These are phyloP conservation scores for Kalaharituber pfeilii DNA, from an alignment of 2,329 filamentous ascomycete genomes.

Conservation along the genomic window DNA sequence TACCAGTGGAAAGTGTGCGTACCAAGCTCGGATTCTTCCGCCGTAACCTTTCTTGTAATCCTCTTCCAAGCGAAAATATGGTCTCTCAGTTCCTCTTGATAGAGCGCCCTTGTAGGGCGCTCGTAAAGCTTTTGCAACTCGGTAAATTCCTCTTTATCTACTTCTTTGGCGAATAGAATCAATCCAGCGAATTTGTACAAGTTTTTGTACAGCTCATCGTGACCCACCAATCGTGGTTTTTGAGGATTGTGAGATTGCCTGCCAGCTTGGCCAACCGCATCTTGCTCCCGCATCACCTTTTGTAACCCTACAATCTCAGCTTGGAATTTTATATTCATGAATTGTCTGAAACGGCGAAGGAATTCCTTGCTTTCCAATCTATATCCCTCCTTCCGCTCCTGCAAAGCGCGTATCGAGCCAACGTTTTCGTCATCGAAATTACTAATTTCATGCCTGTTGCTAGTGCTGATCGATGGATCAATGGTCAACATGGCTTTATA, in stretches of 20 bases:
- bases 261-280: neutral
- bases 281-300: slow-evolving; percentile 25
- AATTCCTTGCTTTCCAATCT: slow-evolving; percentile 58
- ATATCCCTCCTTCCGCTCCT: slow-evolving; percentile 88
- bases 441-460: slow-evolving; percentile 24
- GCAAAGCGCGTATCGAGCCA: slow-evolving; percentile 77
- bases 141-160: slow-evolving; percentile 68
- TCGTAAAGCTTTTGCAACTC: slow-evolving; percentile 65
- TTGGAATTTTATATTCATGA: slow-evolving; percentile 67
- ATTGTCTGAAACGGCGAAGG: slow-evolving; percentile 60
- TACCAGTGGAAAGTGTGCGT: slow-evolving; percentile 2
- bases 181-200: slow-evolving; percentile 81
- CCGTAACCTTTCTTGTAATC: slow-evolving; percentile 53
- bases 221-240: slow-evolving; percentile 6
- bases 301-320: slow-evolving; percentile 54
- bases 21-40: slow-evolving; percentile 58
- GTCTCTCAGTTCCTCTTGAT: slow-evolving; percentile 65
- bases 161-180: slow-evolving; percentile 73
- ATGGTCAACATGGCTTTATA: slow-evolving; percentile 92
- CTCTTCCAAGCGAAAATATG: slow-evolving; percentile 64
- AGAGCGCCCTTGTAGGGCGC: slow-evolving; percentile 54
- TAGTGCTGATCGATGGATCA: slow-evolving; percentile 55
- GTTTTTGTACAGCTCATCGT: slow-evolving; percentile 15
- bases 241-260: neutral
- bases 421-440: slow-evolving; percentile 55